Conservation (phyloP, 805 yeast species). For the Cyberlindnera euphorbiae region DNA sequence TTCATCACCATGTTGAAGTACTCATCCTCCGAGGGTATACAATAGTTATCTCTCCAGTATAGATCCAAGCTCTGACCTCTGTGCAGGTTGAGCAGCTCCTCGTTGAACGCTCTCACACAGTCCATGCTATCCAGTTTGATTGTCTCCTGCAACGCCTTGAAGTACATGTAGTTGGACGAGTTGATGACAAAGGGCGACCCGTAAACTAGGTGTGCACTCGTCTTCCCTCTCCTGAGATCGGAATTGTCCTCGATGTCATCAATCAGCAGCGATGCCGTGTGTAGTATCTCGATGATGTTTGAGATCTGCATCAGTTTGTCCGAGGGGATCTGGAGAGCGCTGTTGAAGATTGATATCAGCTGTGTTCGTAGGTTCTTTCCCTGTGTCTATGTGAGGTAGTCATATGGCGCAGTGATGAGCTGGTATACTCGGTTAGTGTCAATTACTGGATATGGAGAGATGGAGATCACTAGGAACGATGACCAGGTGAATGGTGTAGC, state of each 20-base stretch:
- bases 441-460: too few relatives aligned
- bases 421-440: background rate
- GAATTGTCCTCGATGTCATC: constrained; percentile 90
- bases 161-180: constrained; percentile 78
- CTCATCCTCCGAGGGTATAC: constrained; percentile 55
- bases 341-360: constrained; percentile 49
- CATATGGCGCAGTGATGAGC: constrained; percentile 23
- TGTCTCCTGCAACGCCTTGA: constrained; percentile 34
- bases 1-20: constrained; percentile 79
- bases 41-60: constrained; percentile 72
- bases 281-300: constrained; percentile 52
- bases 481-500: background rate
- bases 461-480: background rate
- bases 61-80: constrained; percentile 88
- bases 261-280: constrained; percentile 61
- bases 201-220: constrained; percentile 71
- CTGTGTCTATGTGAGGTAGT: constrained; percentile 20
- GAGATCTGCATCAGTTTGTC: constrained; percentile 36
- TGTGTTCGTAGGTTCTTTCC: constrained; percentile 25
- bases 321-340: constrained; percentile 40
- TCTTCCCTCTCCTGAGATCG: constrained; percentile 64
- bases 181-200: constrained; percentile 82
- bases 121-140: constrained; percentile 29
- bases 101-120: constrained; percentile 43
- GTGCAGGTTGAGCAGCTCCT: constrained; percentile 78